Base-by-base conservation (phyloP, 257 asterid genomes). In the Solanum appendiculatum region DNA sequence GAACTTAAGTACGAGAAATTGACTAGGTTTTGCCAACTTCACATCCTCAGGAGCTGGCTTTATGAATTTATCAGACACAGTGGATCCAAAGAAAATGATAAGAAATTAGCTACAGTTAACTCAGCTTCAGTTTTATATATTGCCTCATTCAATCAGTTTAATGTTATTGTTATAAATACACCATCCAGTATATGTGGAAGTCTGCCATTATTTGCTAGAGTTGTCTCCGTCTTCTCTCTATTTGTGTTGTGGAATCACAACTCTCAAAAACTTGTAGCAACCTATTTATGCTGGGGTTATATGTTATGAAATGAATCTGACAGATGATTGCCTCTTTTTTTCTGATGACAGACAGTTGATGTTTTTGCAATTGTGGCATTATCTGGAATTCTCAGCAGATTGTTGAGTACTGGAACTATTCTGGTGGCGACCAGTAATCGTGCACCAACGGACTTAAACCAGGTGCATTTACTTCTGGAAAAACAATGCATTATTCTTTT, bases 371-470 rank as follows among this genome's bases (percentile, higher is more conserved):
- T 97, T 83, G 97, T 97, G 92, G 99, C 98, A 74, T 93, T 97
- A 92, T 97, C 99, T 86, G 98, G 99, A 89, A 95, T 97, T 88
- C 85, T 97, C 36, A 95, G 98, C 91, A 94, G 99, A 93, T 92
- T 97, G 88, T 88, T 80, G 91, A 94, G 95, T 92, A 93, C 95
- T n/a, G 99, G 99, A 90, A 95, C 99, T 27, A 92, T 97, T 88
- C 98, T 97, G 86, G 99, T 97, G 83, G 98, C 99, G 51, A 95
- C 99, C 82, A 97, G 99, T 93, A 97, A 97, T 90, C 99, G 99
- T 46, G 98, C 98, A 51, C 98, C 99, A 64, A 87, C 91, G 88
- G 99, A 95, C 84, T 90, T 97, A 72, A 97, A 97, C 92, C 98
- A 97, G 97, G 99, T 94, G 56, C 51, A 66, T 83, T 78, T 86